A percentile compares a stretch with the other conserved stretches of the same genome.
These are phyloP conservation scores for Crucibulum laeve DNA, from an alignment of 768 basidiomycete species.

Conservation along the genomic window DNA sequence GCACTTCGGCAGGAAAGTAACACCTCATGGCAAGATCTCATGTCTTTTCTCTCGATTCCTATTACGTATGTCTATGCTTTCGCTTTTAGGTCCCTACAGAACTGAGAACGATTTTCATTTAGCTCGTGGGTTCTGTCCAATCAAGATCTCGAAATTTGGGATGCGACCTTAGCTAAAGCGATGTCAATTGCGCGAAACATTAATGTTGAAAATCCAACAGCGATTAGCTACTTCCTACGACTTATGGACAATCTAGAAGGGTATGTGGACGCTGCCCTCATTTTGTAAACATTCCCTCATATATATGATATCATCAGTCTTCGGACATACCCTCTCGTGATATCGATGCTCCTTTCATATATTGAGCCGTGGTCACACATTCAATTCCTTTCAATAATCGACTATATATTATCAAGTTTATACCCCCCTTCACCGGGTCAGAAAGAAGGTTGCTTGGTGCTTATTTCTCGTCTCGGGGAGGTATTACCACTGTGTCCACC, in stretches of 20 bases:
- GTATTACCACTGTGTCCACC: conserved; percentile 24
- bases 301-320: too few species aligned
- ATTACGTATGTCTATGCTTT: conserved; percentile 32
- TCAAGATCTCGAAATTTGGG: conserved; percentile 40
- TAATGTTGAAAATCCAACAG: background rate
- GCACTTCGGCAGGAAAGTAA: conserved; percentile 17
- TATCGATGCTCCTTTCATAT: too few species aligned
- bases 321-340: too few species aligned
- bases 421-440: too few species aligned
- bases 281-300: too few species aligned
- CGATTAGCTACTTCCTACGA: background rate
- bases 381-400: too few species aligned
- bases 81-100: background rate
- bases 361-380: too few species aligned
- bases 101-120: conserved; percentile 5
- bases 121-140: conserved; percentile 44
- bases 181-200: background rate
- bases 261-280: too few species aligned
- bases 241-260: conserved; percentile 20
- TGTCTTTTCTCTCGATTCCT: conserved; percentile 43
- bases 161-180: conserved; percentile 25
- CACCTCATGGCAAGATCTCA: conserved; percentile 33
- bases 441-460: too few species aligned
- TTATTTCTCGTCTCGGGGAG: conserved; percentile 29
- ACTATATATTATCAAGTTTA: too few species aligned